Evolutionary conservation across 164 flowering plant species (phyloP).

Genomic region (Aristolochia californica): DNA sequence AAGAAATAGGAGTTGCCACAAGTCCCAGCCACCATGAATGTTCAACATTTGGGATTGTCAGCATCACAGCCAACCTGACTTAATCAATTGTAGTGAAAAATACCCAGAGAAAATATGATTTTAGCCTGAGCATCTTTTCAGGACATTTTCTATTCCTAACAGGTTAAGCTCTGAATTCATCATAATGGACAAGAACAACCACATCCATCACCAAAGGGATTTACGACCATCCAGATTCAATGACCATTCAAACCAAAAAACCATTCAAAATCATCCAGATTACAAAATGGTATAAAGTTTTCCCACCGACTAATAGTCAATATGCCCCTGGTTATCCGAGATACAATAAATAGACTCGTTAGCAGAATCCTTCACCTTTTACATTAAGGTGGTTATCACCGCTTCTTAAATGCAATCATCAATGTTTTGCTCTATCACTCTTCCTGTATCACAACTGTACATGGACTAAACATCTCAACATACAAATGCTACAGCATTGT

Average conservation of each 20-base stretch:
- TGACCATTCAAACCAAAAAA: neutral
- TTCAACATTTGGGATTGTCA: no score
- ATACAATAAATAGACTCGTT: conserved; percentile 5
- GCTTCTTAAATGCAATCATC: conserved; percentile 6
- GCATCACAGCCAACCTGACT: no score
- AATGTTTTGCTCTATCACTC: neutral
- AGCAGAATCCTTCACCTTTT: conserved; percentile 11
- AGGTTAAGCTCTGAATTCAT: no score
- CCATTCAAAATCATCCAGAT: neutral
- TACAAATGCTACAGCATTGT: conserved; percentile 24
- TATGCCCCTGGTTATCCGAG: conserved; percentile 6
- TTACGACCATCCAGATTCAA: conserved; percentile 5
- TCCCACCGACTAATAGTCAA: neutral
- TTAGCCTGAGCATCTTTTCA: no score
- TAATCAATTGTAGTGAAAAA: no score
- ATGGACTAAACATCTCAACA: conserved; percentile 22
- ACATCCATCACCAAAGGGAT: no score
- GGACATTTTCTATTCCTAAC: no score
- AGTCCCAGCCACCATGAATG: no score
- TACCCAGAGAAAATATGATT: no score
- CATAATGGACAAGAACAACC: no score
- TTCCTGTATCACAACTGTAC: conserved; percentile 19
- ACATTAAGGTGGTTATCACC: conserved; percentile 12
- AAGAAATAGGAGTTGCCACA: no score
- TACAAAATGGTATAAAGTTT: neutral